phyloP scores from a whole-genome alignment of 441 rosid species.

The Bruguiera hainesii region DNA sequence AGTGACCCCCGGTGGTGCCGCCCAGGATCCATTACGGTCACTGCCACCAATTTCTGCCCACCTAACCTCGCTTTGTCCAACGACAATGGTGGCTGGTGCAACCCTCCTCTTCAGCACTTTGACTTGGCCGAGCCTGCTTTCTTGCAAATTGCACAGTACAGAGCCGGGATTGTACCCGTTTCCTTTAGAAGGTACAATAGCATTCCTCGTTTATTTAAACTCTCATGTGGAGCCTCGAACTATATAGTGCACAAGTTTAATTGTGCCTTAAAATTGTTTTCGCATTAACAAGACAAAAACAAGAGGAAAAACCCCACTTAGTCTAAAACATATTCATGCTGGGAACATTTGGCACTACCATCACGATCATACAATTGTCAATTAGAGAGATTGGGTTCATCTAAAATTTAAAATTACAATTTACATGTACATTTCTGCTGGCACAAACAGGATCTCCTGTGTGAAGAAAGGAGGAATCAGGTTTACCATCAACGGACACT shows the following conservation, averaged over 20 bases:
- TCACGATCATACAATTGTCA: too few species aligned
- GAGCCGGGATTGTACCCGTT: slow-evolving; percentile 85
- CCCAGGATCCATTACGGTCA: slow-evolving; percentile 63
- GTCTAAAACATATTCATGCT: too few species aligned
- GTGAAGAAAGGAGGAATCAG: slow-evolving; percentile 43
- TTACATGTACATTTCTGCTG: too few species aligned
- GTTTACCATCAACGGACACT: slow-evolving; percentile 44
- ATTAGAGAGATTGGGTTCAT: background rate
- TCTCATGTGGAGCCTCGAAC: too few species aligned
- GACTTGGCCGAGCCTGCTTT: slow-evolving; percentile 94
- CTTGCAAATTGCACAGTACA: slow-evolving; percentile 82
- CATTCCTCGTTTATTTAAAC: background rate
- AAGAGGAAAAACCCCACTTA: too few species aligned
- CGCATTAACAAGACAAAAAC: too few species aligned
- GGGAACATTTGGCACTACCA: too few species aligned
- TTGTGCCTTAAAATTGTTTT: too few species aligned
- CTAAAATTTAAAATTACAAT: too few species aligned
- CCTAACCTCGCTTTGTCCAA: slow-evolving; percentile 68
- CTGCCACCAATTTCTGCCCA: slow-evolving; percentile 95
- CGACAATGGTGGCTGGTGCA: slow-evolving; percentile 96
- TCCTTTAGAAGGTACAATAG: slow-evolving; percentile 63
- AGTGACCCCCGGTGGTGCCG: slow-evolving; percentile 84
- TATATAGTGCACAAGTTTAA: too few species aligned
- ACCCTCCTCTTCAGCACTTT: slow-evolving; percentile 91
- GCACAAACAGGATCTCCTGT: slow-evolving; percentile 35